phyloP scores from a whole-genome alignment of 208 protist species.

The Wallacemonas sp. region DNA sequence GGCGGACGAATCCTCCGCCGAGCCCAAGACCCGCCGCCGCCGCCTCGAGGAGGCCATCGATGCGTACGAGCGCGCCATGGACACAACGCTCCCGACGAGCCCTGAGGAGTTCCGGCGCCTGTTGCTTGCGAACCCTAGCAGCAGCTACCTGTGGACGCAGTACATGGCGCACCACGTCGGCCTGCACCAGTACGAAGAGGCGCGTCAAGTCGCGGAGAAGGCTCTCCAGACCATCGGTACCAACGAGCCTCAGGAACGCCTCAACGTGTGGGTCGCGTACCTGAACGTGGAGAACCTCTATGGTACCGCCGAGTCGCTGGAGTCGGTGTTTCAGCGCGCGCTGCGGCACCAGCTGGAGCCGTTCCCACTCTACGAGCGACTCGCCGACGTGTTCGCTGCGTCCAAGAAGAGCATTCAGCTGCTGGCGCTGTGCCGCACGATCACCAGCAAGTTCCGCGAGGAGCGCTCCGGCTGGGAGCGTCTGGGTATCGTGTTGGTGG shows the following conservation, averaged over 20 bases:
- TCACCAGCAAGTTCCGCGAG: slow-evolving; percentile 81
- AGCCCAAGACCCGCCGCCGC: slow-evolving; percentile 55
- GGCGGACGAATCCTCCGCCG: slow-evolving; percentile 24
- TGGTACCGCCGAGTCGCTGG: slow-evolving; percentile 89
- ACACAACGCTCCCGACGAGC: slow-evolving; percentile 65
- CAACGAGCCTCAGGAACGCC: slow-evolving; percentile 75
- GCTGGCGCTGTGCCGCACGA: slow-evolving; percentile 80
- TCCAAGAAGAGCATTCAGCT: slow-evolving; percentile 77
- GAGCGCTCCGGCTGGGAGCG: slow-evolving; percentile 78
- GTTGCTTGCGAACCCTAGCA: slow-evolving; percentile 88
- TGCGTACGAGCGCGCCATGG: slow-evolving; percentile 82
- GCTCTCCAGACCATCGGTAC: slow-evolving; percentile 89
- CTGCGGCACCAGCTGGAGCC: slow-evolving; percentile 66
- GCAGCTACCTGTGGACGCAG: slow-evolving; percentile 93
- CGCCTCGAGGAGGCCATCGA: slow-evolving; percentile 85
- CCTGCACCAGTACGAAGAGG: slow-evolving; percentile 87
- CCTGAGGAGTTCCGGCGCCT: slow-evolving; percentile 91
- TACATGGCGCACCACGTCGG: slow-evolving; percentile 92
- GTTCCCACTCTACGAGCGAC: slow-evolving; percentile 69
- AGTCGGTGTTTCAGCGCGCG: slow-evolving; percentile 82
- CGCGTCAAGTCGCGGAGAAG: slow-evolving; percentile 89
- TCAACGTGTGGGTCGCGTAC: slow-evolving; percentile 95
- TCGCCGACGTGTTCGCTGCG: slow-evolving; percentile 86
- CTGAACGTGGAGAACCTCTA: slow-evolving; percentile 94
- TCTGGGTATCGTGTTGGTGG: slow-evolving; percentile 71